Conservation (phyloP, 139 green algal genomes). For the Picochlorum sp. region DNA sequence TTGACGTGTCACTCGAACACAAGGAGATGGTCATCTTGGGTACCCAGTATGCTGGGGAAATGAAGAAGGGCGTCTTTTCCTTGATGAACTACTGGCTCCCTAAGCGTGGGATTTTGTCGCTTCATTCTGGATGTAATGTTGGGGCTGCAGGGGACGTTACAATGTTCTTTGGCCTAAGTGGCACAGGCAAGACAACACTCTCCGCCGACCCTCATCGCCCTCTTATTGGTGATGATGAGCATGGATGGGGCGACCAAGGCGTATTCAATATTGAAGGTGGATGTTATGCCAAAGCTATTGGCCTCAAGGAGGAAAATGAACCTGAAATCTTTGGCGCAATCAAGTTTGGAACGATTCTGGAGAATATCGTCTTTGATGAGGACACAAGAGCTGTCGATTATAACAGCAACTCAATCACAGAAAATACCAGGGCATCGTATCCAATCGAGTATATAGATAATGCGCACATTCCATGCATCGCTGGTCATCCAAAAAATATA, state of each 20-base stretch:
- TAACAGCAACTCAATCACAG: slow-evolving; percentile 48
- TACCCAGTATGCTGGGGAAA: slow-evolving; percentile 72
- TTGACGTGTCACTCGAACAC: slow-evolving; percentile 71
- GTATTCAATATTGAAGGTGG: slow-evolving; percentile 94
- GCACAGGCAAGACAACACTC: slow-evolving; percentile 73
- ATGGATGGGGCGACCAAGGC: slow-evolving; percentile 77
- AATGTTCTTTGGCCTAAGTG: slow-evolving; percentile 80
- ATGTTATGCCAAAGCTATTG: slow-evolving; percentile 93
- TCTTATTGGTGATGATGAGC: slow-evolving; percentile 92
- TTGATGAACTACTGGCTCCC: slow-evolving; percentile 92
- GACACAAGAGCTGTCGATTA: slow-evolving; percentile 3
- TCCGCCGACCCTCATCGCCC: slow-evolving; percentile 62
- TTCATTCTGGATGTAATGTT: slow-evolving; percentile 87
- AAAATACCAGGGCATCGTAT: slow-evolving; percentile 92
- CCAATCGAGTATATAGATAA: slow-evolving; percentile 93
- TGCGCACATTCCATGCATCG: slow-evolving; percentile 79
- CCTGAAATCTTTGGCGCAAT: slow-evolving; percentile 88
- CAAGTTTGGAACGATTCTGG: slow-evolving; percentile 76
- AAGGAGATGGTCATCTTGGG: slow-evolving; percentile 74
- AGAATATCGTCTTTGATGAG: slow-evolving; percentile 78
- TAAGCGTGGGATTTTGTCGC: slow-evolving; percentile 67
- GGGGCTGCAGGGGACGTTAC: slow-evolving; percentile 55
- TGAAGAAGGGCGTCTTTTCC: slow-evolving; percentile 31
- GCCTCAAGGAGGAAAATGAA: slow-evolving; percentile 62
- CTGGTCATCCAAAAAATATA: slow-evolving; percentile 80